Base-by-base conservation (phyloP, 2,329 filamentous ascomycete genomes). In the Fusarium lateritium region DNA sequence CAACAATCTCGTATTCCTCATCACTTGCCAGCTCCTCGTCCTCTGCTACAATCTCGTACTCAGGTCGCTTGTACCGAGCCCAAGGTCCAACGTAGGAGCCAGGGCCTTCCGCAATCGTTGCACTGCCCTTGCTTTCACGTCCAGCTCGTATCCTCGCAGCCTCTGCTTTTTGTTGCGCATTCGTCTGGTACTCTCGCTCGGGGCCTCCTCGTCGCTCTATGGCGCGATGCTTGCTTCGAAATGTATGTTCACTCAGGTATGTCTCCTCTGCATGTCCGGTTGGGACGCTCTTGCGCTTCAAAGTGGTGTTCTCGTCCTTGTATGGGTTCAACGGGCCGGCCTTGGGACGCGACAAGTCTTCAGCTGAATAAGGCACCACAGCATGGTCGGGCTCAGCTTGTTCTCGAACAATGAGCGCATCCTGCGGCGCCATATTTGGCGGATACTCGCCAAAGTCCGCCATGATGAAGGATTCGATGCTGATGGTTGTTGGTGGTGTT, bases 51-150 rank as follows among this genome's bases (percentile, higher is more conserved):
- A 92, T 87, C 69, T 94, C 91, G 73, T 92, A 91, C 69, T 94
- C 89, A 50, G 90, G 84, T 67, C 89, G 85, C 73, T 86, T 86
- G 76, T 97, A 97, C 77, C 87, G 90, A 10, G 96, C 97, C 97
- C 97, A 99, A 0, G 96, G 97, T 0, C 97, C 97, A 38, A 97
- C 87, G 79, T 99, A 99, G 45, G 94, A 91, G 55, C 91, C 91
- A 9, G 94, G 90, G 1, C 96, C 96, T 74, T 97, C 94, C 0
- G 94, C 91, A 39, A 98, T 86, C 19, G 90, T 89, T 42, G 94
- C 89, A 77, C 95, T 90, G 47, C 96, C 96, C 76, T 96, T 98
- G 71, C 84, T 89, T 79, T 98, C 94, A 64, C 96, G 86, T 72
- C 91, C 92, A n/a, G 90, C 84, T 47, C 91, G 85, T 78, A 94